phyloP scores from a whole-genome alignment of 2,329 filamentous ascomycete species.

The Cercospora janseana region DNA sequence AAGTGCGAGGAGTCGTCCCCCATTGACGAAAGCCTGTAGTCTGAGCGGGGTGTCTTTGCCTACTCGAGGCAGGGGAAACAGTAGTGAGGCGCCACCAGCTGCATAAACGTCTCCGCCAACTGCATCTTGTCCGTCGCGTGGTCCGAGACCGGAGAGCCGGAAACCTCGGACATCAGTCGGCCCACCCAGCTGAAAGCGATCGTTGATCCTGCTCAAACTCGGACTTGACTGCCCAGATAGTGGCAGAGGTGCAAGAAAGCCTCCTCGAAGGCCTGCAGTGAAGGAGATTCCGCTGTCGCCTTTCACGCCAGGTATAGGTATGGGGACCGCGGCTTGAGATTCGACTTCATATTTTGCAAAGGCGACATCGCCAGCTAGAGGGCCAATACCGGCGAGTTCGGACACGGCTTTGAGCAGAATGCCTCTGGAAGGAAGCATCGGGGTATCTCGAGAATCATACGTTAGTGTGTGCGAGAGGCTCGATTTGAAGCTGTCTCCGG shows the following conservation, averaged over 20 bases:
- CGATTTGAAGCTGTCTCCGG: constrained; percentile 88
- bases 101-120: constrained; percentile 91
- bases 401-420: constrained; percentile 51
- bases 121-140: constrained; percentile 79
- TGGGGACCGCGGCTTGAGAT: constrained; percentile 69
- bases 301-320: constrained; percentile 67
- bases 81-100: constrained; percentile 80
- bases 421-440: constrained; percentile 77
- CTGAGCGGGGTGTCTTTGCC: constrained; percentile 81
- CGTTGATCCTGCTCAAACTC: constrained; percentile 76
- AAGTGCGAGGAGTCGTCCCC: constrained; percentile 77
- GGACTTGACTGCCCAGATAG: constrained; percentile 56
- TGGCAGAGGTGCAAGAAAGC: constrained; percentile 78
- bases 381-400: constrained; percentile 44
- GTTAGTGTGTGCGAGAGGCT: constrained; percentile 78
- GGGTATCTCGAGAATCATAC: constrained; percentile 77
- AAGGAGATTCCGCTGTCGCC: constrained; percentile 76
- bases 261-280: constrained; percentile 76
- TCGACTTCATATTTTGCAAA: constrained; percentile 93
- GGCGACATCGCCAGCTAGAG: constrained; percentile 82
- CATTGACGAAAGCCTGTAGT: constrained; percentile 87
- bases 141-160: constrained; percentile 82
- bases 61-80: constrained; percentile 78
- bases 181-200: constrained; percentile 91
- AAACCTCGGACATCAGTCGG: constrained; percentile 95